phyloP scores from a whole-genome alignment of 345 rosid genomes.

The Trapa bicornis region DNA sequence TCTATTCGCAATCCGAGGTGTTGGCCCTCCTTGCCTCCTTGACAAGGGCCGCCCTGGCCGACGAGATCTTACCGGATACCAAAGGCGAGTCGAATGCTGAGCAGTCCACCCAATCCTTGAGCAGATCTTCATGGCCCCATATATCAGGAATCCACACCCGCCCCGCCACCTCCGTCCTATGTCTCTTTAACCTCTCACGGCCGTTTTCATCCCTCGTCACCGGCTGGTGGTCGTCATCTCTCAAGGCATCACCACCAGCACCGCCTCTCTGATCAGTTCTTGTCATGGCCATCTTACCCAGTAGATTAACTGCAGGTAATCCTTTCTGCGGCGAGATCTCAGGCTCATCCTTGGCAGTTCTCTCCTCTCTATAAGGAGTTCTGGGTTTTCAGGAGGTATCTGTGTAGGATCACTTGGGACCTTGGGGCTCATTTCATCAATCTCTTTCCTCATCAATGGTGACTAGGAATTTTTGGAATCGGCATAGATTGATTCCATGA shows the following conservation, averaged over 20 bases:
- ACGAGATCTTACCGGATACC: constrained; percentile 32
- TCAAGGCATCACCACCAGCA: not conserved
- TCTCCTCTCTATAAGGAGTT: not conserved
- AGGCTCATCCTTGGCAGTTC: not conserved
- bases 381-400: not conserved
- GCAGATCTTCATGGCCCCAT: constrained; percentile 79
- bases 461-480: constrained; percentile 20
- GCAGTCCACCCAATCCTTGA: constrained; percentile 76
- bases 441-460: constrained; percentile 1
- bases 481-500: constrained; percentile 17
- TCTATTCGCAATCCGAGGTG: constrained; percentile 35
- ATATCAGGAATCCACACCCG: constrained; percentile 79
- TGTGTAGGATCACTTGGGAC: not conserved
- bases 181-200: constrained; percentile 26
- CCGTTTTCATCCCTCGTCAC: constrained; percentile 8
- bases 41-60: constrained; percentile 64
- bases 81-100: constrained; percentile 53
- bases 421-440: not conserved
- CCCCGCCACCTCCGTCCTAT: constrained; percentile 42
- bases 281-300: not conserved
- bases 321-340: not conserved
- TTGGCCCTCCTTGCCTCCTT: constrained; percentile 43
- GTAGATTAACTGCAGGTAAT: not conserved
- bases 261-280: too few species aligned
- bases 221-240: constrained; percentile 1